These are phyloP conservation scores for Ceratobasidium sp. DNA, from an alignment of 1,284 basidiomycete species.

Conservation along the genomic window DNA sequence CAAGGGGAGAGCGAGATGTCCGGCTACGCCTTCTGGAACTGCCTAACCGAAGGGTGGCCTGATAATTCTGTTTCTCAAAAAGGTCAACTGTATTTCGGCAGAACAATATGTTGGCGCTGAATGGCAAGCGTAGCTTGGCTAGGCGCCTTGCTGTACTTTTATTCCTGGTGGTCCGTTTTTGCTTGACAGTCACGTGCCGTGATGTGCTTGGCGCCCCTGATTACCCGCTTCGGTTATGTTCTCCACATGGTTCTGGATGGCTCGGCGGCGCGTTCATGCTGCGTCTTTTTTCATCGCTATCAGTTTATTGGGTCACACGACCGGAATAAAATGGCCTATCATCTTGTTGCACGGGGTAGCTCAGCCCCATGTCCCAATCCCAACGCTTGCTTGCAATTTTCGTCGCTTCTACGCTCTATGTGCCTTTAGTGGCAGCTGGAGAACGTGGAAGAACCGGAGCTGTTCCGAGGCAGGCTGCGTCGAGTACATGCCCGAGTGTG, in stretches of 20 bases:
- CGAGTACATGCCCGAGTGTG: constrained; percentile 26
- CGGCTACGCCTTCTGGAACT: too few relatives aligned
- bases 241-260: background rate
- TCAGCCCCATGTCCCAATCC: constrained; percentile 5
- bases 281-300: constrained; percentile 11
- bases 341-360: too few relatives aligned
- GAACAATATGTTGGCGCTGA: too few relatives aligned
- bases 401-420: background rate
- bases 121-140: too few relatives aligned
- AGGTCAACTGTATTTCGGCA: too few relatives aligned
- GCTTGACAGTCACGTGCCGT: constrained; percentile 3
- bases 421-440: background rate
- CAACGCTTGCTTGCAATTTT: background rate
- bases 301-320: constrained; percentile 14
- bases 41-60: too few relatives aligned
- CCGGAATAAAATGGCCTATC: background rate
- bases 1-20: too few relatives aligned
- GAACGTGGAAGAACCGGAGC: background rate
- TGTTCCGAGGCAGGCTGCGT: background rate
- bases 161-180: background rate
- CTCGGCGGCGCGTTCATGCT: constrained; percentile 4
- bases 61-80: too few relatives aligned
- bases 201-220: background rate
- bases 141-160: too few relatives aligned
- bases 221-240: background rate